These are phyloP conservation scores for Prunus dulcis DNA, from an alignment of 306 rosid genomes.

Conservation along the genomic window DNA sequence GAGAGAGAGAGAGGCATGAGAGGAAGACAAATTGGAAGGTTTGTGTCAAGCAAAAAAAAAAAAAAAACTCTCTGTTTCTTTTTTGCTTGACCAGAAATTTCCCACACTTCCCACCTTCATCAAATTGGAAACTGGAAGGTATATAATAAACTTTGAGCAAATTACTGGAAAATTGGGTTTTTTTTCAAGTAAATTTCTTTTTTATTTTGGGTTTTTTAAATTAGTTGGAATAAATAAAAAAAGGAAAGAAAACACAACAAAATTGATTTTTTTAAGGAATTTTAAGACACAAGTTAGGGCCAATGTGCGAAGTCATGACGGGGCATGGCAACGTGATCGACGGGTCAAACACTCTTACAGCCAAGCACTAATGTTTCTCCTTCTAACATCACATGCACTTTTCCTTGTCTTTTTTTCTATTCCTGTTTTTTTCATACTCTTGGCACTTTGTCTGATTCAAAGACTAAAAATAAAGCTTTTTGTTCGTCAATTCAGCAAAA, in stretches of 20 bases:
- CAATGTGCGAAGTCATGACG: not conserved
- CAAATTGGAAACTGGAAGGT: not conserved
- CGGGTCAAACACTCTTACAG: constrained; percentile 18
- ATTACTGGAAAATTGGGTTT: not conserved
- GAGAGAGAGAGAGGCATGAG: not conserved
- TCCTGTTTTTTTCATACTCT: not conserved
- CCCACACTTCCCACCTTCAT: not conserved
- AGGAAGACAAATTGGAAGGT: not conserved
- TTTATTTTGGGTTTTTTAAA: not conserved
- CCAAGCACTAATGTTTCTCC: not conserved
- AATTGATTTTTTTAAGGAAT: not conserved
- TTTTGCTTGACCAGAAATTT: not conserved
- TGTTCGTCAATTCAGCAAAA: not conserved
- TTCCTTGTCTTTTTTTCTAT: not conserved
- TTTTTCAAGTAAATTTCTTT: not conserved
- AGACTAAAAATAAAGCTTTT: not conserved
- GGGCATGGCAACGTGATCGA: not conserved
- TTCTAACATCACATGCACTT: constrained; percentile 3
- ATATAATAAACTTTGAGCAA: not conserved
- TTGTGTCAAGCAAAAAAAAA: constrained; percentile 7
- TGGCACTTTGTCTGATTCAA: constrained; percentile 1
- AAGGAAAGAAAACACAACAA: not conserved
- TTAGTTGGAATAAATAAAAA: not conserved
- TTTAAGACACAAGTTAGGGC: not conserved
- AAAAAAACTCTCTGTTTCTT: not conserved